phyloP scores from a whole-genome alignment of 1,139 yeast genomes.

The Pichia sp. region DNA sequence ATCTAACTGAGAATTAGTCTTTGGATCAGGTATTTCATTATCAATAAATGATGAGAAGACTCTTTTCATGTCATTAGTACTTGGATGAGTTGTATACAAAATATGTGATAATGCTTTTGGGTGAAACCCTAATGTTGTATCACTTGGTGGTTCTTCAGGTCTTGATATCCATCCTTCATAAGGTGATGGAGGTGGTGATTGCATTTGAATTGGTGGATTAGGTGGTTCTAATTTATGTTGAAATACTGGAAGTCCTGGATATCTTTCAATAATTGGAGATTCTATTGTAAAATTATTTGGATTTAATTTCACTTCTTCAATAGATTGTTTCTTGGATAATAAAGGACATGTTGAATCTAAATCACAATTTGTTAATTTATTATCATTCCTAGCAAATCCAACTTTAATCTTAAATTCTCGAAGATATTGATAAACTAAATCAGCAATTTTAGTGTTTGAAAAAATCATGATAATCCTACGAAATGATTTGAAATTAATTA shows the following conservation, averaged over 20 bases:
- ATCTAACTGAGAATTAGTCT: not conserved
- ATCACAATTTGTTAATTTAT: constrained; percentile 5
- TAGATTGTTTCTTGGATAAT: too few relatives aligned
- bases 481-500: constrained; percentile 26
- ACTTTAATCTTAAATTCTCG: constrained; percentile 18
- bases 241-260: constrained; percentile 4
- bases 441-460: constrained; percentile 18
- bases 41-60: constrained; percentile 12
- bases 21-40: not conserved
- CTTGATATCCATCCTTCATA: constrained; percentile 26
- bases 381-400: constrained; percentile 21
- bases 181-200: constrained; percentile 31
- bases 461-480: constrained; percentile 28
- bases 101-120: constrained; percentile 27
- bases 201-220: constrained; percentile 24
- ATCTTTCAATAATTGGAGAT: constrained; percentile 7
- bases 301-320: not conserved
- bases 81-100: constrained; percentile 20
- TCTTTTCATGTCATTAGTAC: constrained; percentile 5
- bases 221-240: constrained; percentile 19
- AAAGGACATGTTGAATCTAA: not conserved
- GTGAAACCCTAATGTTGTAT: constrained; percentile 24
- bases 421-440: constrained; percentile 18
- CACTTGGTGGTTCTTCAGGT: constrained; percentile 29
- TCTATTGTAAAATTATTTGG: not conserved